These are phyloP conservation scores for Akanthomyces muscarius DNA, from an alignment of 2,329 filamentous ascomycete genomes.

Conservation along the genomic window DNA sequence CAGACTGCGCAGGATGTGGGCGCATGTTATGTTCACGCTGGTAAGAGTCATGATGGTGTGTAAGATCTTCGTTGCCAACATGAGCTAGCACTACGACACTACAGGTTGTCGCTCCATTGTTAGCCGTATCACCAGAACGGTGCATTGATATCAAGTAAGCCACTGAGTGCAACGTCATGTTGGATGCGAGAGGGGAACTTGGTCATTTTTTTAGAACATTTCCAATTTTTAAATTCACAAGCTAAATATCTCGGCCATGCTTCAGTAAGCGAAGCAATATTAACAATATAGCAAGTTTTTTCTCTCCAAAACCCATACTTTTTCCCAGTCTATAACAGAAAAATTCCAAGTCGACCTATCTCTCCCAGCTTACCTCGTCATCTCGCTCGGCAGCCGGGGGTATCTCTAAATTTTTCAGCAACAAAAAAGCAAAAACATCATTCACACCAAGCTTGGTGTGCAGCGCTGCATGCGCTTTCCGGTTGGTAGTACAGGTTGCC, in stretches of 20 bases:
- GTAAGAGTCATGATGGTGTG: conserved; percentile 2
- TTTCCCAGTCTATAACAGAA: conserved; percentile 17
- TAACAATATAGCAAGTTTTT: conserved; percentile 3
- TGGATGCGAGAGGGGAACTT: neutral
- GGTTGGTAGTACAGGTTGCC: conserved; percentile 32
- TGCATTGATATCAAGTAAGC: neutral
- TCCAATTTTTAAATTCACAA: neutral
- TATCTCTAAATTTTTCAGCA: conserved; percentile 32
- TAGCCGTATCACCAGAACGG: neutral
- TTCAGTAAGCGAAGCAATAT: conserved; percentile 12
- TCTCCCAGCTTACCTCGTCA: conserved; percentile 12
- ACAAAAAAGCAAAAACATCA: conserved; percentile 20
- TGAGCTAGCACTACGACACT: conserved; percentile 1
- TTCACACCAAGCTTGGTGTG: conserved; percentile 8
- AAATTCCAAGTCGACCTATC: conserved; percentile 1
- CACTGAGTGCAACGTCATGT: neutral
- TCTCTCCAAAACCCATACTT: neutral
- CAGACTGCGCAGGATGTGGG: neutral
- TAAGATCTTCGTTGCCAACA: neutral
- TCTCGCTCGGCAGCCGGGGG: conserved; percentile 22
- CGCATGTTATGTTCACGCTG: neutral
- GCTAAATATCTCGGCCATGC: conserved; percentile 7
- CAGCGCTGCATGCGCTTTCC: conserved; percentile 11
- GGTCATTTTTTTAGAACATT: neutral
- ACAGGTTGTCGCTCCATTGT: neutral